Evolutionary conservation across 345 rosid genomes (phyloP).

Genomic region (Arabidopsis thaliana): DNA sequence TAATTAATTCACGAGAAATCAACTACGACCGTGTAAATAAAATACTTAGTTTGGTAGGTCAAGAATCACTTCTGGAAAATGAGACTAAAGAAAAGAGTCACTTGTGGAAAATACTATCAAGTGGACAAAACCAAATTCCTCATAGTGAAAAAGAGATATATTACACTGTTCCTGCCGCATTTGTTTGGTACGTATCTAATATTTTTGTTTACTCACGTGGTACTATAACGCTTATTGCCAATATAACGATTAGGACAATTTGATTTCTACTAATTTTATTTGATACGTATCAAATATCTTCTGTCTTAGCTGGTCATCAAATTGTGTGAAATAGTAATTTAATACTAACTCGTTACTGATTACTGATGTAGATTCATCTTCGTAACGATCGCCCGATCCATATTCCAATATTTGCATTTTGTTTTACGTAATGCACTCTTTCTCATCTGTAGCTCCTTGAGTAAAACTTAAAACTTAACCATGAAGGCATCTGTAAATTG

Average conservation of each 20-base stretch:
- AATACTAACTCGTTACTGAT: slow-evolving; percentile 13
- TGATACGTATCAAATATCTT: slow-evolving; percentile 8
- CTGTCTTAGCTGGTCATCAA: slow-evolving; percentile 15
- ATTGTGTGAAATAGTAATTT: slow-evolving; percentile 13
- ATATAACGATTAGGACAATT: background rate
- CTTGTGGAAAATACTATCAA: slow-evolving; percentile 19
- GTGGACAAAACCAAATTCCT: slow-evolving; percentile 16
- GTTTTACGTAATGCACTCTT: background rate
- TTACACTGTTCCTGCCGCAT: background rate
- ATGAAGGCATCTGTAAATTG: background rate
- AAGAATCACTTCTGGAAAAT: background rate
- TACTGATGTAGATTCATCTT: slow-evolving; percentile 24
- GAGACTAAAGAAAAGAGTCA: background rate
- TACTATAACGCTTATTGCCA: background rate
- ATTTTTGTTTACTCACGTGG: background rate
- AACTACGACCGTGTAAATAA: slow-evolving; percentile 35
- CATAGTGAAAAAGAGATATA: background rate
- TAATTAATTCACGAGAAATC: slow-evolving; percentile 23
- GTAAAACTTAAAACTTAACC: slow-evolving; percentile 13
- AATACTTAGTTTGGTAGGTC: slow-evolving; percentile 34
- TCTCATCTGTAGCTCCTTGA: background rate
- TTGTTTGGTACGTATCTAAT: background rate
- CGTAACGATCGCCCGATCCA: slow-evolving; percentile 37
- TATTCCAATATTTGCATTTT: slow-evolving; percentile 9
- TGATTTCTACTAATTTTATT: background rate